These are phyloP conservation scores for Wickerhamomyces rabaulensis DNA, from an alignment of 805 yeast species.

Conservation along the genomic window DNA sequence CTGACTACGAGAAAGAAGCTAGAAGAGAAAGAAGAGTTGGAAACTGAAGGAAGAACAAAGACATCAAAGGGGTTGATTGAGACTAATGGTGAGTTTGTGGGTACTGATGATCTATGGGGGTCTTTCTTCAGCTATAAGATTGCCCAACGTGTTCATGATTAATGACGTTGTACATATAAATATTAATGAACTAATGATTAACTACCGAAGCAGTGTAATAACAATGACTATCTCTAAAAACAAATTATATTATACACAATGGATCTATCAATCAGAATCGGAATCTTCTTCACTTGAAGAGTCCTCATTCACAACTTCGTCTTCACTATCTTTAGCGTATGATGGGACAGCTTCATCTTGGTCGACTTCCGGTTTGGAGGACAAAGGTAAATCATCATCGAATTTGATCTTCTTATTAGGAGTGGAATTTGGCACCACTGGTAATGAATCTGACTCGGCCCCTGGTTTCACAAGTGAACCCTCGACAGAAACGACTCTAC, in stretches of 20 bases:
- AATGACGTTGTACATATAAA: no score
- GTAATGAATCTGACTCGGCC: slow-evolving; percentile 47
- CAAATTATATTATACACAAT: neutral
- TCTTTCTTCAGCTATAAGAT: slow-evolving; percentile 41
- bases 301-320: slow-evolving; percentile 21
- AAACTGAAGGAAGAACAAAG: slow-evolving; percentile 50
- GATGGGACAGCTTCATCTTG: slow-evolving; percentile 14
- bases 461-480: slow-evolving; percentile 58
- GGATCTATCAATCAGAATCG: slow-evolving; percentile 17
- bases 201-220: no score
- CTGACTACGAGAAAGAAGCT: slow-evolving; percentile 59
- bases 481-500: slow-evolving; percentile 78
- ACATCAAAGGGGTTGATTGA: slow-evolving; percentile 45
- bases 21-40: slow-evolving; percentile 33
- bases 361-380: slow-evolving; percentile 22
- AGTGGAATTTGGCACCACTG: slow-evolving; percentile 33
- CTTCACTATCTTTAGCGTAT: slow-evolving; percentile 8
- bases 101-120: slow-evolving; percentile 55
- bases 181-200: no score
- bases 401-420: slow-evolving; percentile 43
- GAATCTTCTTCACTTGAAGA: slow-evolving; percentile 23
- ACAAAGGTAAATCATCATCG: slow-evolving; percentile 30
- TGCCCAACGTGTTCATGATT: neutral
- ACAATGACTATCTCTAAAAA: neutral
- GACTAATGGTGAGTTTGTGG: slow-evolving; percentile 53